Evolutionary conservation across 129 eudicot genomes (phyloP).

Genomic region (Artemisia annua): DNA sequence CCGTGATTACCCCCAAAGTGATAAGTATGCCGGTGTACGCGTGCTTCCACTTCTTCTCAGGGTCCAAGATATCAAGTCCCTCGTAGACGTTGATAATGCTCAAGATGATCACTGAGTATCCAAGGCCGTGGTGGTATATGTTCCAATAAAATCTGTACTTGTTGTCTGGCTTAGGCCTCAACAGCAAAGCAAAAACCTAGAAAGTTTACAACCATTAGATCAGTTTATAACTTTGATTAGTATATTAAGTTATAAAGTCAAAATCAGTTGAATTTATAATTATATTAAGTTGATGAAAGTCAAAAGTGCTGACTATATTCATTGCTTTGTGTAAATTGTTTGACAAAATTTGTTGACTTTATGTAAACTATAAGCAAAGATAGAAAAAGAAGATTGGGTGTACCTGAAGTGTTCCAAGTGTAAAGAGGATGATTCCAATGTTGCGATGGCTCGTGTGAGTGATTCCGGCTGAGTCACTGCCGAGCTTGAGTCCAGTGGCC

Average conservation of each 20-base stretch:
- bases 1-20: conserved; percentile 46
- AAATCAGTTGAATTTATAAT: neutral
- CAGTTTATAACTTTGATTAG: too few species aligned
- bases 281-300: neutral
- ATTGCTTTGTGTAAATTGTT: neutral
- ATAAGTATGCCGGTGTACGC: conserved; percentile 73
- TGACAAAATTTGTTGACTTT: too few species aligned
- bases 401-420: conserved; percentile 88
- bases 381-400: neutral
- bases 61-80: conserved; percentile 82
- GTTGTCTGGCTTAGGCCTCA: conserved; percentile 92
- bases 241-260: neutral
- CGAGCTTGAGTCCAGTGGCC: conserved; percentile 46
- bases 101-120: conserved; percentile 58
- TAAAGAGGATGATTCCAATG: conserved; percentile 76
- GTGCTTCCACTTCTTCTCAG: conserved; percentile 74
- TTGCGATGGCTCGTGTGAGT: conserved; percentile 50
- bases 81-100: conserved; percentile 68
- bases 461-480: conserved; percentile 43
- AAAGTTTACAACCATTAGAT: neutral
- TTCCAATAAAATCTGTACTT: conserved; percentile 83
- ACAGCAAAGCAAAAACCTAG: conserved; percentile 69
- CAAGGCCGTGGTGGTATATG: conserved; percentile 59
- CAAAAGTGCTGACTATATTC: conserved; percentile 4
- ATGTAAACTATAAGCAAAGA: conserved; percentile 18